Conservation (phyloP, 768 basidiomycete species). For the Auricularia sp. region DNA sequence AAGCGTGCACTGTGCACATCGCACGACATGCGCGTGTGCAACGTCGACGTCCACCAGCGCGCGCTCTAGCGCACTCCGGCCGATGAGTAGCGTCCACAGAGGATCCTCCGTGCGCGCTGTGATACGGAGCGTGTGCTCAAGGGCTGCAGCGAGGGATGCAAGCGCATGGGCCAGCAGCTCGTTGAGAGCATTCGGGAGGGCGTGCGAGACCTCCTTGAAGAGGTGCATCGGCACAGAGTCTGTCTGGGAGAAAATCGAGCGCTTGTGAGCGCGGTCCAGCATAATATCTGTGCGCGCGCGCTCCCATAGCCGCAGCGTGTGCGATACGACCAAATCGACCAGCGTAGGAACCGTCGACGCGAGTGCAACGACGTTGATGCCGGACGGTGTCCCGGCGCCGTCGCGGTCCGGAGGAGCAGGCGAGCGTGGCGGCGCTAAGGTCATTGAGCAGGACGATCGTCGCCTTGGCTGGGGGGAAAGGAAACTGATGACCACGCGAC, state of each 20-base stretch:
- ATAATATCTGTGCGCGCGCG: not conserved
- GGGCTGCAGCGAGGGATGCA: not conserved
- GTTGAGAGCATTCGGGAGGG: not conserved
- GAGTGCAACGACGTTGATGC: not conserved
- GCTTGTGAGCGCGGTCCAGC: not conserved
- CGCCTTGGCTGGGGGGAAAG: no score
- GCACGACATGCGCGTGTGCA: not conserved
- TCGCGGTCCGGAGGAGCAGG: not conserved
- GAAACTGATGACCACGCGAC: no score
- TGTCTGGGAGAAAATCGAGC: not conserved
- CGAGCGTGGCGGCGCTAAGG: no score
- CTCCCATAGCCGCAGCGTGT: not conserved
- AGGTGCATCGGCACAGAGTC: not conserved
- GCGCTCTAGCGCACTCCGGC: not conserved
- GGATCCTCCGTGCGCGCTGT: not conserved
- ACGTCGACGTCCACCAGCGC: not conserved
- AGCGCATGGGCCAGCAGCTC: not conserved
- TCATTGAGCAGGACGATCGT: no score
- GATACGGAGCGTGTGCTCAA: not conserved
- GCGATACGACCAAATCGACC: not conserved
- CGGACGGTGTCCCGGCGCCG: not conserved
- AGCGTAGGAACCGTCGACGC: not conserved
- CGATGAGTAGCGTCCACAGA: not conserved
- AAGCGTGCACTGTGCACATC: not conserved
- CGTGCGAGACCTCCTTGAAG: not conserved